Base-by-base conservation (phyloP, 2,329 filamentous ascomycete genomes). In the Lojkania enalia region DNA sequence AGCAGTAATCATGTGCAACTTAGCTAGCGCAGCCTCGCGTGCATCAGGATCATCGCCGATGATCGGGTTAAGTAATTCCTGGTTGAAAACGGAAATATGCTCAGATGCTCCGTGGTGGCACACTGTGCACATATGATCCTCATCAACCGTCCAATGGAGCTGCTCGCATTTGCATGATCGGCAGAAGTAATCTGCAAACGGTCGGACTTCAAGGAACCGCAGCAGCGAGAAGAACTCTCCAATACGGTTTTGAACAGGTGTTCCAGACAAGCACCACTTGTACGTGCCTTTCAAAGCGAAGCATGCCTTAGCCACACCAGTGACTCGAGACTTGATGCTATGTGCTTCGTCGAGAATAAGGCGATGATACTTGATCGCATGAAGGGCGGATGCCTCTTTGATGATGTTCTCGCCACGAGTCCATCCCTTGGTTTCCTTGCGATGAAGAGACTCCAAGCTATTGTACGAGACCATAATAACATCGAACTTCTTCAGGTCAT, bases 401-500 rank as follows among this genome's bases (percentile, higher is more conserved):
- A 92, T 79, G 18, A 92, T 75, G 9, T 87, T 87, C 19, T 88
- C 84, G 51, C 88, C 87, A 46, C 90, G 86, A 56, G 80, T 85
- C 77, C 91, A 94, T 0, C 94, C 94, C 65, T 94, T 95, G 60
- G 87, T 86, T 69, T 99, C 88, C 69, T 95, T 96, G 45, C 94
- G 86, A 65, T 90, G 89, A 61, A 96, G 85, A 0, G 91, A 95
- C 69, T 97, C 94, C 23, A 99, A 74, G 55, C 88, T 81, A 57
- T 88, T 90, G 79, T 95, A 99, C 12, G 92, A 97, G 73, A 97
- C 95, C 81, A 97, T 90, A 64, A 97, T 92, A 39, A 99, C 90
- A 69, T 99, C 84, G 71, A 85, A 95, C 56, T 86, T 83, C 70
- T 86, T 87, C 39, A 97, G 74, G 25, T 95, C 85, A 47, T 85